These are phyloP conservation scores for Penicillium hesseltinei DNA, from an alignment of 2,329 filamentous ascomycete genomes.

Conservation along the genomic window DNA sequence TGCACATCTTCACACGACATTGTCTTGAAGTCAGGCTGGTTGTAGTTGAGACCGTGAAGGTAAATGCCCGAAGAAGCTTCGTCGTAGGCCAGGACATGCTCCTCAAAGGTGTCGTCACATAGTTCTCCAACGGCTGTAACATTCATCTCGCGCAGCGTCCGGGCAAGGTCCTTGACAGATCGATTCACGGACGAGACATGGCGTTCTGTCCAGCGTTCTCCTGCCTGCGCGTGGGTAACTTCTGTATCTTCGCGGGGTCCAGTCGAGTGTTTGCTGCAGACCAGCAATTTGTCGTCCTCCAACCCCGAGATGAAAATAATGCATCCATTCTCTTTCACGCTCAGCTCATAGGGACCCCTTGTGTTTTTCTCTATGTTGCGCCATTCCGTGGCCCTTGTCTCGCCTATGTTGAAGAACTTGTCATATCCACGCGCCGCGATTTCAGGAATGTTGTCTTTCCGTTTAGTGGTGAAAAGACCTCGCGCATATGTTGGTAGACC, in stretches of 20 bases:
- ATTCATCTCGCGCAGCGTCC: constrained; percentile 73
- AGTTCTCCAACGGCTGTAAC: constrained; percentile 94
- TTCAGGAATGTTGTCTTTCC: constrained; percentile 63
- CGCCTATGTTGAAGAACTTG: constrained; percentile 95
- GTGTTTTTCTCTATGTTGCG: constrained; percentile 71
- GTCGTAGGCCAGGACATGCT: constrained; percentile 89
- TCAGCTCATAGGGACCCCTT: constrained; percentile 86
- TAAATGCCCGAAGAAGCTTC: constrained; percentile 84
- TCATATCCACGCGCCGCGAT: constrained; percentile 91
- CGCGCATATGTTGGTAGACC: constrained; percentile 89
- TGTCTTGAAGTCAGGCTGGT: constrained; percentile 86
- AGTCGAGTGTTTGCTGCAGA: constrained; percentile 99
- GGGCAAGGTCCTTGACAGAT: constrained; percentile 74
- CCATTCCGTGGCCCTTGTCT: constrained; percentile 82
- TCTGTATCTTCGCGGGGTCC: constrained; percentile 70
- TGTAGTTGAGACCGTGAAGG: constrained; percentile 93
- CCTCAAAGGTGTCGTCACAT: constrained; percentile 93
- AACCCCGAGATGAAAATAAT: constrained; percentile 96
- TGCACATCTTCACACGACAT: constrained; percentile 82
- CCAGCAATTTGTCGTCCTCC: constrained; percentile 81
- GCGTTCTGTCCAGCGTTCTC: constrained; percentile 75
- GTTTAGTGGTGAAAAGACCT: constrained; percentile 84
- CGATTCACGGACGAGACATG: constrained; percentile 77
- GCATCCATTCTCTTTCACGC: constrained; percentile 98
- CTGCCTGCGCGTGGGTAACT: constrained; percentile 78